Conservation (phyloP, 352 stramenopile species). For the Phytophthora hybrid region DNA sequence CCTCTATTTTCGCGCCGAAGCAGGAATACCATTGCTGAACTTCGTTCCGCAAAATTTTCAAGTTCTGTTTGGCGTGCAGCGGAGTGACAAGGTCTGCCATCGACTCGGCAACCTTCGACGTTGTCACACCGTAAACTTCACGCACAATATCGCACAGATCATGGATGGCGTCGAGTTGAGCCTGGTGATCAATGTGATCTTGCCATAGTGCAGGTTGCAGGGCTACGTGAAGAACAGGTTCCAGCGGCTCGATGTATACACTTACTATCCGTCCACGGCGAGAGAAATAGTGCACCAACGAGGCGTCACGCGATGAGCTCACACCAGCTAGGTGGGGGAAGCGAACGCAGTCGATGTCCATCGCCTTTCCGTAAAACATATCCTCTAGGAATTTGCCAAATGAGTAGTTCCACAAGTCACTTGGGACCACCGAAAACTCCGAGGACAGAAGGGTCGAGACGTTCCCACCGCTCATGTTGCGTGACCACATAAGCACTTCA, state of each 20-base stretch:
- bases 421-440: slow-evolving; percentile 66
- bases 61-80: slow-evolving; percentile 70
- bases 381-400: slow-evolving; percentile 91
- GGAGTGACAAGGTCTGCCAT: slow-evolving; percentile 78
- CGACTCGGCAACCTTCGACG: slow-evolving; percentile 80
- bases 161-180: slow-evolving; percentile 68
- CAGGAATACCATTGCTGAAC: slow-evolving; percentile 87
- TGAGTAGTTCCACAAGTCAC: slow-evolving; percentile 86
- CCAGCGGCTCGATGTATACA: slow-evolving; percentile 77
- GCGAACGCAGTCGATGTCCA: slow-evolving; percentile 71
- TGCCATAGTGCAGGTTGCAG: slow-evolving; percentile 86
- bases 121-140: slow-evolving; percentile 82
- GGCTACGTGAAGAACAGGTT: slow-evolving; percentile 85
- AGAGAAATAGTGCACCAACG: slow-evolving; percentile 83
- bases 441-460: slow-evolving; percentile 43
- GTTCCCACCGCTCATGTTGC: slow-evolving; percentile 38
- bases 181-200: slow-evolving; percentile 77
- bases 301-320: slow-evolving; percentile 68
- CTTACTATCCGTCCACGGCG: slow-evolving; percentile 77
- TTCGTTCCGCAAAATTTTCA: slow-evolving; percentile 84
- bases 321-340: slow-evolving; percentile 73
- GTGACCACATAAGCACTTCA: slow-evolving; percentile 75
- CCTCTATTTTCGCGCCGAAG: slow-evolving; percentile 76
- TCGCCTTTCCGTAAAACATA: slow-evolving; percentile 84
- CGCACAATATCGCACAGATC: slow-evolving; percentile 79